Evolutionary conservation across 768 basidiomycete genomes (phyloP), one percentile per base, ranked within the genome.

Genomic region (Tephrocybe rancida): DNA sequence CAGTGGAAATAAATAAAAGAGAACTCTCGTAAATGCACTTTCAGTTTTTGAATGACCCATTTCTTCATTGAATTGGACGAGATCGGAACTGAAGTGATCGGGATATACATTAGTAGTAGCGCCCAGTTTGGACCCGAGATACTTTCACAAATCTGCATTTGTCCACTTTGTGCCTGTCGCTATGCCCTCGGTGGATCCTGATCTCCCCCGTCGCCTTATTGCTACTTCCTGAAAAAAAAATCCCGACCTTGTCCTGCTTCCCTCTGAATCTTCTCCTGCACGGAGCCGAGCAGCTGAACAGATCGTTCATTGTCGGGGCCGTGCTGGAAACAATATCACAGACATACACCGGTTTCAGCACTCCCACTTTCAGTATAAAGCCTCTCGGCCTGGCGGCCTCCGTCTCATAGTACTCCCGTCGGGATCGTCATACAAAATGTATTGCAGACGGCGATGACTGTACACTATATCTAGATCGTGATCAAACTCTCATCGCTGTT

Each of bases 71-170:
- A 56, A 60, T 56, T 50, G 52, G 25, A 47, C 49, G 46, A 52
- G 52, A 50, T 57, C 55, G 55, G 55, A 52, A 49, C 34, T 48
- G 35, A 37, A 41, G 9, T 42, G 57, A 55, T 58, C 54, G 50
- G 54, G 50, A 50, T 55, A 55, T 52, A 43, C 54, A 46, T n/a
- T n/a, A n/a, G n/a, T 57, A 52, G 24, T 46, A 30, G 38, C 50
- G 50, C 48, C 30, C 39, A 19, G 9, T 22, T 41, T 27, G 25
- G 39, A 27, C 32, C 16, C 18, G 38, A 27, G 22, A 14, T 21
- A 24, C 39, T 44, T 41, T 30, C 39, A 50, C 41, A 32, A 22
- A 42, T 45, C 24, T 34, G 35, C 22, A 44, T 44, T 45, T 57
- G 26, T 38, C 32, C 50, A 35, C 48, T 57, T 44, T 48, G 53